These are phyloP conservation scores for Apophysomyces trapeziformis DNA, from an alignment of 371 early-diverging fungal species.

Conservation along the genomic window DNA sequence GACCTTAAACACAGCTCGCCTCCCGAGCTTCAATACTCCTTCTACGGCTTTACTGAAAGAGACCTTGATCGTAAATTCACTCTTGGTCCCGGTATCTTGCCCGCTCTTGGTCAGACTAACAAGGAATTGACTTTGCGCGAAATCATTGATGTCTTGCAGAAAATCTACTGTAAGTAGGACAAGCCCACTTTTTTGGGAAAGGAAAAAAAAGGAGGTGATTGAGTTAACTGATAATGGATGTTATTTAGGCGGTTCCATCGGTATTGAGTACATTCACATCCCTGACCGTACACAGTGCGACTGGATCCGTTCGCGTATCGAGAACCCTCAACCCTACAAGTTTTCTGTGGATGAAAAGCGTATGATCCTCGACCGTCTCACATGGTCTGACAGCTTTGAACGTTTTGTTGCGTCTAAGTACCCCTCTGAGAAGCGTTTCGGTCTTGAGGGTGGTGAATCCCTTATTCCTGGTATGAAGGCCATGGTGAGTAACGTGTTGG, in stretches of 20 bases:
- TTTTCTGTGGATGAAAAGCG: slow-evolving; percentile 88
- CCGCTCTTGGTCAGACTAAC: slow-evolving; percentile 75
- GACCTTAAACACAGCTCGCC: slow-evolving; percentile 64
- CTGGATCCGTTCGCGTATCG: slow-evolving; percentile 94
- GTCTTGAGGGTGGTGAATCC: slow-evolving; percentile 96
- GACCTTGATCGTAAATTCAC: slow-evolving; percentile 92
- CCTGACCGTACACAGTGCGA: slow-evolving; percentile 95
- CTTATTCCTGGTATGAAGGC: slow-evolving; percentile 98
- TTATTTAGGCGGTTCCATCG: slow-evolving; percentile 80
- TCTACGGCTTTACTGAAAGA: slow-evolving; percentile 93
- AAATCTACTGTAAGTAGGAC: slow-evolving; percentile 83
- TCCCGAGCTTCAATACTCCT: slow-evolving; percentile 83
- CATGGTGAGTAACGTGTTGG: slow-evolving; percentile 60
- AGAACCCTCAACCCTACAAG: slow-evolving; percentile 85
- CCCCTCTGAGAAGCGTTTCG: slow-evolving; percentile 97
- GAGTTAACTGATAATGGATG: background rate
- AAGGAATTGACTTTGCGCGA: slow-evolving; percentile 85
- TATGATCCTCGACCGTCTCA: slow-evolving; percentile 92
- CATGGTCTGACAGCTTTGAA: slow-evolving; percentile 97
- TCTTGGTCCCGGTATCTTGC: slow-evolving; percentile 94
- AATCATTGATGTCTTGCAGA: slow-evolving; percentile 81
- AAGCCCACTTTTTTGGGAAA: background rate
- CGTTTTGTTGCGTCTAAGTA: slow-evolving; percentile 95
- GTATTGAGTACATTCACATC: slow-evolving; percentile 97
- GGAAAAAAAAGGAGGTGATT: no score